Evolutionary conservation across 108 stramenopile genomes (phyloP).

Genomic region (Pelagomonas calceolata): DNA sequence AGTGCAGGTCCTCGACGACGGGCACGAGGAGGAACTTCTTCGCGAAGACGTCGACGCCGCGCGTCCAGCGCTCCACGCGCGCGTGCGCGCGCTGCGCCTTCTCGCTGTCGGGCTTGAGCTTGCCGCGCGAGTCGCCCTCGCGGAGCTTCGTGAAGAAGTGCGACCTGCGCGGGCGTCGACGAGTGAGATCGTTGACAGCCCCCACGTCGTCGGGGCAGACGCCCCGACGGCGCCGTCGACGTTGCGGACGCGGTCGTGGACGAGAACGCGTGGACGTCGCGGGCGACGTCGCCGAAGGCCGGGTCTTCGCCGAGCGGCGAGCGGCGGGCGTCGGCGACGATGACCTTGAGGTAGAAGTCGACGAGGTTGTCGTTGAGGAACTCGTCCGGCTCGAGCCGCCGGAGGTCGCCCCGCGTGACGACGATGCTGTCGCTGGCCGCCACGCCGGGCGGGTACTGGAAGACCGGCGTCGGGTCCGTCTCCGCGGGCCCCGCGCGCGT

Average conservation of each 20-base stretch:
- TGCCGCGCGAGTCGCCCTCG: constrained; percentile 11
- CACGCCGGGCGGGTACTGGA: constrained; percentile 24
- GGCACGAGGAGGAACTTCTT: constrained; percentile 46
- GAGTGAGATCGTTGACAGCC: too few relatives aligned
- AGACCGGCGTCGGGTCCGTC: neutral
- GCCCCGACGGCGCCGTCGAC: too few relatives aligned
- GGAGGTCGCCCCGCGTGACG: constrained; percentile 16
- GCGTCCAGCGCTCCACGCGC: constrained; percentile 42
- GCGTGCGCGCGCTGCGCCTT: constrained; percentile 14
- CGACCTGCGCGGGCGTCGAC: too few relatives aligned
- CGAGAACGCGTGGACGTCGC: constrained; percentile 16
- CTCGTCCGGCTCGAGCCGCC: constrained; percentile 27
- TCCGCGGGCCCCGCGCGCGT: too few relatives aligned
- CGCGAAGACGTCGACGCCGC: constrained; percentile 41
- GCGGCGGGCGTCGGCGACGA: neutral
- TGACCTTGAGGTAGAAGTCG: constrained; percentile 29
- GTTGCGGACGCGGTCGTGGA: too few relatives aligned
- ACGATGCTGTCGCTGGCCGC: constrained; percentile 16
- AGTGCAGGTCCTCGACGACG: constrained; percentile 44
- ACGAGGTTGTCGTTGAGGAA: constrained; percentile 36
- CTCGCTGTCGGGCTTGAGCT: neutral
- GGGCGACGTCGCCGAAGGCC: neutral
- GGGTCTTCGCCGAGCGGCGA: too few relatives aligned
- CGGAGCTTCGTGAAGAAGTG: constrained; percentile 33
- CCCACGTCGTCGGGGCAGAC: too few relatives aligned